A percentile compares a stretch with the other conserved stretches of the same genome.
phyloP scores from a whole-genome alignment of 495 filamentous ascomycete species.

The Neurospora intermedia region DNA sequence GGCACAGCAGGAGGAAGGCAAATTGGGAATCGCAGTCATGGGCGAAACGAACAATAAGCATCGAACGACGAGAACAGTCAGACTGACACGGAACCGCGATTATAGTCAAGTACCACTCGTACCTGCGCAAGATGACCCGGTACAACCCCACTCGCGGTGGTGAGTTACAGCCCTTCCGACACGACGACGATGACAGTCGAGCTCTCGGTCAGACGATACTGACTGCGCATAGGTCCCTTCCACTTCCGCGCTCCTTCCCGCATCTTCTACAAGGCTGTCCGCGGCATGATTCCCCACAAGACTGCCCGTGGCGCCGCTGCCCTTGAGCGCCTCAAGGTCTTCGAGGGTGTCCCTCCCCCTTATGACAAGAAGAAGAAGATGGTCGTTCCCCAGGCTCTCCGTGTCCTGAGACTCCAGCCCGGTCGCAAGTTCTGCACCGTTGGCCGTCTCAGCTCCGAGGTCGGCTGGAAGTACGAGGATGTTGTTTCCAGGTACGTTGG shows the following conservation, averaged over 20 bases:
- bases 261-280: slow-evolving; percentile 99
- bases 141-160: slow-evolving; percentile 98
- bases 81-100: slow-evolving; percentile 20
- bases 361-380: slow-evolving; percentile 99
- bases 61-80: slow-evolving; percentile 4
- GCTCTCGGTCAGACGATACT: slow-evolving; percentile 19
- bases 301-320: slow-evolving; percentile 93
- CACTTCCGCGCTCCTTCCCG: slow-evolving; percentile 97
- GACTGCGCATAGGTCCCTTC: slow-evolving; percentile 69
- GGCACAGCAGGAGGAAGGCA: background rate
- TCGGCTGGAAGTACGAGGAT: slow-evolving; percentile 99
- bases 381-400: slow-evolving; percentile 95
- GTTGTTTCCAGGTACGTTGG: slow-evolving; percentile 83
- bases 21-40: background rate
- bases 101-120: slow-evolving; percentile 99
- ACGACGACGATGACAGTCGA: slow-evolving; percentile 1
- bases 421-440: slow-evolving; percentile 99
- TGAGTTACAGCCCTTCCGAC: slow-evolving; percentile 33
- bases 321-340: slow-evolving; percentile 96
- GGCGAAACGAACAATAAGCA: background rate
- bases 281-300: slow-evolving; percentile 99
- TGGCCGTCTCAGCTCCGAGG: slow-evolving; percentile 92
- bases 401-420: slow-evolving; percentile 88
- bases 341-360: slow-evolving; percentile 97
- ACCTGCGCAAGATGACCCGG: slow-evolving; percentile 98